A percentile compares a stretch with the other conserved stretches of the same genome.
Evolutionary conservation across 106 monocot genomes (phyloP).

Genomic region (Dendrobium nobile): DNA sequence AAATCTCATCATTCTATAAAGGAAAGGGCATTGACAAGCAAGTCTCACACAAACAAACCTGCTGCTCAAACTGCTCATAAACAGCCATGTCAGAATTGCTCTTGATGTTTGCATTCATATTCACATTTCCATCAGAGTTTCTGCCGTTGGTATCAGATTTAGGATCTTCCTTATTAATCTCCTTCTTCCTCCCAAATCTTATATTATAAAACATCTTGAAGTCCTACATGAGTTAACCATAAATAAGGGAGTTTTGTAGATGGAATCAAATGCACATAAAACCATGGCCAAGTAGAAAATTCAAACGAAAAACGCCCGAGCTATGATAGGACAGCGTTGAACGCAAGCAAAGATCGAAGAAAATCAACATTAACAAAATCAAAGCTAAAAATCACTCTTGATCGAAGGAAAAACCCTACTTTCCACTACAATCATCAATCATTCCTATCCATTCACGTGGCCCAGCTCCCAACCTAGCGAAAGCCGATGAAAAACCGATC

Average conservation of each 20-base stretch:
- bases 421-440: neutral
- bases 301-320: neutral
- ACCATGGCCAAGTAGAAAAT: neutral
- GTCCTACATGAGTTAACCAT: conserved; percentile 27
- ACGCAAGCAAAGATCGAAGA: neutral
- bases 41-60: conserved; percentile 21
- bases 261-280: neutral
- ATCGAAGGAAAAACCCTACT: neutral
- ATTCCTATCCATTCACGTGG: neutral
- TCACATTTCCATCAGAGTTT: conserved; percentile 10
- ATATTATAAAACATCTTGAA: conserved; percentile 48
- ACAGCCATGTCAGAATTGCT: conserved; percentile 40
- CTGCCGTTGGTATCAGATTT: conserved; percentile 8
- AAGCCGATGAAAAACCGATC: neutral
- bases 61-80: conserved; percentile 62
- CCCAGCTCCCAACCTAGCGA: neutral
- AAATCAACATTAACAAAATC: neutral
- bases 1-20: neutral
- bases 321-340: neutral
- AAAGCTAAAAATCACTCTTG: neutral
- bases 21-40: neutral
- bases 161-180: conserved; percentile 22
- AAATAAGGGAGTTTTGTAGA: neutral
- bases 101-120: conserved; percentile 19
- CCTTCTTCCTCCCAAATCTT: conserved; percentile 46